Conservation (phyloP, 805 yeast genomes). For the Kurtzmaniella cleridarum region DNA sequence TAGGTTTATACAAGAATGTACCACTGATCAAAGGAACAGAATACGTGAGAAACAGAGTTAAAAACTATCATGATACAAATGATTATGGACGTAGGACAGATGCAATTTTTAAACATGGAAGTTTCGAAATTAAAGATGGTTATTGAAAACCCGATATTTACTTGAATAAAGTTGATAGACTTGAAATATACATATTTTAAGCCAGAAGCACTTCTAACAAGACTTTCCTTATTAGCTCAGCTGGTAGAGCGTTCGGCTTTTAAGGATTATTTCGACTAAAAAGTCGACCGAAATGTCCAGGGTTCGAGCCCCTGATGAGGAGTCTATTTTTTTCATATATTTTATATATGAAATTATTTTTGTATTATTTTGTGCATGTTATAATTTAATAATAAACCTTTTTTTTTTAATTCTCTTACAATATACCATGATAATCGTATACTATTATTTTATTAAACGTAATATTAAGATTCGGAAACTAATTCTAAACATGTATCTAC, state of each 20-base stretch:
- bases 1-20: conserved; percentile 22
- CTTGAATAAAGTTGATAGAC: too few relatives aligned
- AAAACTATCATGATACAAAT: conserved; percentile 19
- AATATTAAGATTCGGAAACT: conserved; percentile 11
- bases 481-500: conserved; percentile 55
- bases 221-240: conserved; percentile 44
- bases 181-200: too few relatives aligned
- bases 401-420: background rate
- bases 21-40: conserved; percentile 23
- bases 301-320: conserved; percentile 61
- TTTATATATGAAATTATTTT: background rate
- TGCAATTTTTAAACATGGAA: conserved; percentile 23
- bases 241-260: conserved; percentile 70
- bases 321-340: conserved; percentile 24
- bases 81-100: conserved; percentile 19
- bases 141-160: too few relatives aligned
- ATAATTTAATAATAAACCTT: background rate
- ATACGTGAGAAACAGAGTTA: conserved; percentile 24
- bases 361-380: background rate
- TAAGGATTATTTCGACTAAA: conserved; percentile 20
- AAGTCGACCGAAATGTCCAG: conserved; percentile 42
- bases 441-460: background rate
- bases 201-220: background rate
- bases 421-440: background rate
- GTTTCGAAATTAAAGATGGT: conserved; percentile 23